These are phyloP conservation scores for Colletotrichum limetticola DNA, from an alignment of 2,329 filamentous ascomycete species.

Conservation along the genomic window DNA sequence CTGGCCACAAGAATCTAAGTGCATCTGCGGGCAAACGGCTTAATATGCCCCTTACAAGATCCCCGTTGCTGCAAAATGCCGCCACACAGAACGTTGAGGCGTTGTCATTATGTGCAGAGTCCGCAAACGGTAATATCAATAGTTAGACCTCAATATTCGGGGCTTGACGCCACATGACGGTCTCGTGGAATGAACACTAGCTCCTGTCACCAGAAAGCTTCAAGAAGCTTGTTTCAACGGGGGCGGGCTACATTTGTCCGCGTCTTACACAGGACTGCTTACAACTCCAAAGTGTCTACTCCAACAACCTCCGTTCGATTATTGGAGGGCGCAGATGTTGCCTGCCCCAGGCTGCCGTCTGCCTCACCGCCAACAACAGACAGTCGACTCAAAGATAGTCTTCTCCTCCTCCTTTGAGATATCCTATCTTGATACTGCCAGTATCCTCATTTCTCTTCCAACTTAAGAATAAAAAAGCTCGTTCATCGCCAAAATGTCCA, in stretches of 20 bases:
- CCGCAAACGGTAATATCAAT: not conserved
- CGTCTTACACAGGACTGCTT: not conserved
- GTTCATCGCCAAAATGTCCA: not conserved
- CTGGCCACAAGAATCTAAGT: not conserved
- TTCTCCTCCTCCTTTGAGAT: not conserved
- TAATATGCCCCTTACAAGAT: not conserved
- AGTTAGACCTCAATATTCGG: not conserved
- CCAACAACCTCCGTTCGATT: not conserved
- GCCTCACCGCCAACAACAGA: not conserved
- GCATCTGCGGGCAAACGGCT: not conserved
- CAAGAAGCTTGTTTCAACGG: not conserved
- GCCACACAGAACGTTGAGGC: not conserved
- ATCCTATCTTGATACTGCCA: not conserved
- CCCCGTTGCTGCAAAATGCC: not conserved
- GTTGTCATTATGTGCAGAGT: not conserved
- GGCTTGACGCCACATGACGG: not conserved
- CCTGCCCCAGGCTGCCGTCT: no score
- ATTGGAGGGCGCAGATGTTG: not conserved
- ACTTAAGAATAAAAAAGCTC: no score
- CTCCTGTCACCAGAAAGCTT: not conserved
- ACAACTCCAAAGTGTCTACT: not conserved
- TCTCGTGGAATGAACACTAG: not conserved
- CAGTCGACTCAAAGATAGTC: not conserved
- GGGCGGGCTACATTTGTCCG: not conserved
- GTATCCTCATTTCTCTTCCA: not conserved